Conservation (phyloP, 129 eudicot species). For the Solidago caesia region DNA sequence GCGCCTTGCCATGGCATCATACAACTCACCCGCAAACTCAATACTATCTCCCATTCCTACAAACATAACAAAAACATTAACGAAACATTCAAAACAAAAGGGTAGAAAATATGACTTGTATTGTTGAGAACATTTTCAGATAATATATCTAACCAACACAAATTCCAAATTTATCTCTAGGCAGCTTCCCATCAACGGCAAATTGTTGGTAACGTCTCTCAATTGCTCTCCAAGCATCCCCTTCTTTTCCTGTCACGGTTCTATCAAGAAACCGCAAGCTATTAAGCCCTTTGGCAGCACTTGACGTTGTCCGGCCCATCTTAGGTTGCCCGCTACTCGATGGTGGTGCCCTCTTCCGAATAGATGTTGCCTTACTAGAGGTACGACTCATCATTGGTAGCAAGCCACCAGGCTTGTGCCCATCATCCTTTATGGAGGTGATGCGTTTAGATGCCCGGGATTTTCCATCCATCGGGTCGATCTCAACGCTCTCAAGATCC, state of each 20-base stretch:
- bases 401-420: slow-evolving; percentile 25
- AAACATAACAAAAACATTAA: not conserved
- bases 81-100: slow-evolving; percentile 5
- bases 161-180: slow-evolving; percentile 77
- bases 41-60: slow-evolving; percentile 84
- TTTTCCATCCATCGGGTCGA: slow-evolving; percentile 35
- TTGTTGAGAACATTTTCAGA: slow-evolving; percentile 7
- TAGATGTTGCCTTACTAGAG: slow-evolving; percentile 33
- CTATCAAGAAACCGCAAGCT: slow-evolving; percentile 86
- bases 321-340: slow-evolving; percentile 33
- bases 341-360: slow-evolving; percentile 33
- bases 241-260: slow-evolving; percentile 66
- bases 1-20: slow-evolving; percentile 80
- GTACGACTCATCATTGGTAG: slow-evolving; percentile 33
- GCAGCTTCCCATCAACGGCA: slow-evolving; percentile 57
- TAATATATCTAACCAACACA: slow-evolving; percentile 59
- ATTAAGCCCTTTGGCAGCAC: slow-evolving; percentile 69
- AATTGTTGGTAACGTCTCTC: slow-evolving; percentile 68
- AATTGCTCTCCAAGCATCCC: slow-evolving; percentile 74
- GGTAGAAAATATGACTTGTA: not conserved
- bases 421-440: slow-evolving; percentile 26
- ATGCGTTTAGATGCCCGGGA: slow-evolving; percentile 21
- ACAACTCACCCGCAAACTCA: slow-evolving; percentile 80
- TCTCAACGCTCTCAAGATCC: slow-evolving; percentile 52
- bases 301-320: slow-evolving; percentile 60